phyloP scores from a whole-genome alignment of 495 filamentous ascomycete genomes.

The Darksidea phi region DNA sequence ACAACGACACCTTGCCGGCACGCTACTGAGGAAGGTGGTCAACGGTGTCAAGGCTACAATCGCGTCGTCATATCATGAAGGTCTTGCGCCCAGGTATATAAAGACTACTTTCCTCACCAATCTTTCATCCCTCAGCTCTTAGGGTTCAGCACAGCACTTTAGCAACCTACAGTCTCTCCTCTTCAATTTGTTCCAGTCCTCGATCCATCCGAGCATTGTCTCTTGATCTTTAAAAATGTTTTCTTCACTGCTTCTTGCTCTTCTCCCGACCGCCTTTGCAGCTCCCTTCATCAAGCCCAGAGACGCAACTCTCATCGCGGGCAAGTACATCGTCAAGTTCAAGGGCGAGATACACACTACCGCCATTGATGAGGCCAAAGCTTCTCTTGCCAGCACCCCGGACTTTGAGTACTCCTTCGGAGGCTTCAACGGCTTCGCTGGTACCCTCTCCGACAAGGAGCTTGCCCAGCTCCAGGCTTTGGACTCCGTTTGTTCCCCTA shows the following conservation, averaged over 20 bases:
- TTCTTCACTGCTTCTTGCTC: constrained; percentile 24
- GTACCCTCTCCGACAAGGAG: constrained; percentile 11
- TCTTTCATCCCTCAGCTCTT: constrained; percentile 8
- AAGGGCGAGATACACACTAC: constrained; percentile 19
- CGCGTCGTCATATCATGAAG: not conserved
- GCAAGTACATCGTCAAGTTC: constrained; percentile 39
- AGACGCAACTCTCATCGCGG: constrained; percentile 23
- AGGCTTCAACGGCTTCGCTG: constrained; percentile 36
- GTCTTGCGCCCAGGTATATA: constrained; percentile 21
- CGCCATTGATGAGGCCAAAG: constrained; percentile 22
- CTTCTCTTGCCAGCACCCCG: constrained; percentile 18
- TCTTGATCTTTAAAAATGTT: constrained; percentile 25
- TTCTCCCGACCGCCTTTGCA: constrained; percentile 32
- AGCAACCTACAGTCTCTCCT: not conserved
- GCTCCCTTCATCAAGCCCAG: constrained; percentile 34
- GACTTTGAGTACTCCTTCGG: constrained; percentile 35
- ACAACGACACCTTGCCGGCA: not conserved
- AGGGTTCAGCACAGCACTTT: constrained; percentile 16
- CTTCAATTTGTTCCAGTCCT: not conserved
- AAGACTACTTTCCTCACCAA: not conserved
- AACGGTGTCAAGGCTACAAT: not conserved
- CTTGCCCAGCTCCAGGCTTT: constrained; percentile 17
- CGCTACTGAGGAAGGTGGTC: constrained; percentile 21
- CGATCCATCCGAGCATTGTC: not conserved
- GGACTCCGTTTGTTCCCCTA: constrained; percentile 13